phyloP scores from a whole-genome alignment of 2,329 filamentous ascomycete species.

The Calonectria pteridis region DNA sequence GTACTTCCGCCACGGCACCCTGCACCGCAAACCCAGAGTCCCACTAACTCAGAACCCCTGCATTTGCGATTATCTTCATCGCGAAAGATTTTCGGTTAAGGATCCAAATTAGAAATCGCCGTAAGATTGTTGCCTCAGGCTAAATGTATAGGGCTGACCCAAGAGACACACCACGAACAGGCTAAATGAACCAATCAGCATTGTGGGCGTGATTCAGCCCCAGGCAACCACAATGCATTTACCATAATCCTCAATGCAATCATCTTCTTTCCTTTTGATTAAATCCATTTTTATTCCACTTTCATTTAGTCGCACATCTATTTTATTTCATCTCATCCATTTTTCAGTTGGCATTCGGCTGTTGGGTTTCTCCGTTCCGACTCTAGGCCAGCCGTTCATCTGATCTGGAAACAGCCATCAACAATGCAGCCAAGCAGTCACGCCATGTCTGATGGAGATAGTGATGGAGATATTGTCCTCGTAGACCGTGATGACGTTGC shows the following conservation, averaged over 20 bases:
- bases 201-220: background rate
- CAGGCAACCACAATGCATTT: background rate
- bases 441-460: background rate
- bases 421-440: background rate
- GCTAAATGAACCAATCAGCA: background rate
- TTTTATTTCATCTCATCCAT: background rate
- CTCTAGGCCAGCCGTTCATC: background rate
- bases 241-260: background rate
- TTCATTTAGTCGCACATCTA: background rate
- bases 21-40: background rate
- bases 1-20: background rate
- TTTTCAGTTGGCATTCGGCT: background rate
- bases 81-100: background rate
- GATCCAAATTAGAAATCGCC: background rate
- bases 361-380: background rate
- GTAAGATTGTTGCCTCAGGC: background rate
- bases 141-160: background rate
- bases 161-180: background rate
- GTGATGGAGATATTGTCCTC: slow-evolving; percentile 40
- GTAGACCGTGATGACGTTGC: slow-evolving; percentile 45
- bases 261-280: too few relatives aligned
- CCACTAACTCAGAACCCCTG: background rate
- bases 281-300: background rate
- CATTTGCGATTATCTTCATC: background rate
- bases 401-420: background rate